Conservation (phyloP, 1,284 basidiomycete species). For the Macrocybe sp. region DNA sequence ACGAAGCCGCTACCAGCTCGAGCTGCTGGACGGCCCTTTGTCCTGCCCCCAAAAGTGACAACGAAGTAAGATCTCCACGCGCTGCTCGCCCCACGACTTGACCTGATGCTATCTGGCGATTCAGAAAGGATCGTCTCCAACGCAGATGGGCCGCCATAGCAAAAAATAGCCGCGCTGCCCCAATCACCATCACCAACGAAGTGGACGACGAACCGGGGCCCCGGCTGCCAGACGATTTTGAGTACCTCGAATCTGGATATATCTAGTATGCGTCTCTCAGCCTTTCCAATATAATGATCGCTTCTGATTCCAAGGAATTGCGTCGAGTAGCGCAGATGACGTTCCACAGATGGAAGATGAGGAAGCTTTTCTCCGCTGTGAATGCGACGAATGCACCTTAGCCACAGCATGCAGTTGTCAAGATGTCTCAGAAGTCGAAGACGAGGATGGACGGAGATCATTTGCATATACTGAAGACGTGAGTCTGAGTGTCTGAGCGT, state of each 20-base stretch:
- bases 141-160: conserved; percentile 38
- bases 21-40: not conserved
- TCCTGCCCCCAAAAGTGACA: not conserved
- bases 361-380: conserved; percentile 24
- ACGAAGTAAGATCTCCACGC: too few relatives aligned
- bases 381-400: conserved; percentile 19
- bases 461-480: conserved; percentile 40
- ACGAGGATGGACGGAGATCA: conserved; percentile 17
- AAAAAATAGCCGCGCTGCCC: conserved; percentile 31
- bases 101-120: too few relatives aligned
- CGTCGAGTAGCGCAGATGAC: conserved; percentile 14
- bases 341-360: conserved; percentile 14
- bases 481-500: not conserved
- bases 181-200: conserved; percentile 41
- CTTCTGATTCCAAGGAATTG: not conserved
- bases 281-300: conserved; percentile 1
- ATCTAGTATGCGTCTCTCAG: conserved; percentile 29
- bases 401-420: conserved; percentile 28
- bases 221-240: conserved; percentile 33
- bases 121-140: conserved; percentile 22
- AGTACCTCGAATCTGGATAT: conserved; percentile 50
- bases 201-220: conserved; percentile 46
- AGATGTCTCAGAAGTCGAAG: conserved; percentile 19
- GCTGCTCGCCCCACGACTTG: too few relatives aligned
- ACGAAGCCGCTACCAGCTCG: too few relatives aligned